These are phyloP conservation scores for Podospora conica DNA, from an alignment of 495 filamentous ascomycete genomes.

Conservation along the genomic window DNA sequence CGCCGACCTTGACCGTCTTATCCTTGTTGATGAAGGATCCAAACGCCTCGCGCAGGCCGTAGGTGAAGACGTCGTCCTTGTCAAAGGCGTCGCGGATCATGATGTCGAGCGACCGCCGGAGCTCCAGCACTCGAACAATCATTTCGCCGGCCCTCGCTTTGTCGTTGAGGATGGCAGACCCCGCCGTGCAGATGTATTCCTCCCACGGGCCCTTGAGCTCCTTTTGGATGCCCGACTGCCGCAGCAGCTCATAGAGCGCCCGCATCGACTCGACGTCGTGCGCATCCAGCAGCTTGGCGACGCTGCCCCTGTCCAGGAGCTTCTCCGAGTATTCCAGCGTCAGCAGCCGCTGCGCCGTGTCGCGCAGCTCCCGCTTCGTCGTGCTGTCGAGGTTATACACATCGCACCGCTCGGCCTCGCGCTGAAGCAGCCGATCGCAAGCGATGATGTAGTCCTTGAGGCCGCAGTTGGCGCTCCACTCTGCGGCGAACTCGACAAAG, in stretches of 20 bases:
- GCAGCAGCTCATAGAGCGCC: conserved; percentile 72
- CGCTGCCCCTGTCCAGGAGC: conserved; percentile 54
- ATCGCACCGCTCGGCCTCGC: conserved; percentile 68
- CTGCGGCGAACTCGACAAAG: conserved; percentile 58
- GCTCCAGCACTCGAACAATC: conserved; percentile 72
- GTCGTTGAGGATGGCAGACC: conserved; percentile 73
- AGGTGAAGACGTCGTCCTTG: conserved; percentile 64
- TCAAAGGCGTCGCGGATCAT: conserved; percentile 68
- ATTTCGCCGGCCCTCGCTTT: conserved; percentile 73
- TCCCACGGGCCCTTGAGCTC: conserved; percentile 67
- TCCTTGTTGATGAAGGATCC: conserved; percentile 84
- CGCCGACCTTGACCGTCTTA: conserved; percentile 83
- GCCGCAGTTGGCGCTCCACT: conserved; percentile 46
- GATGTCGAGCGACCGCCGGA: conserved; percentile 74
- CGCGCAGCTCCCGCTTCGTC: conserved; percentile 69
- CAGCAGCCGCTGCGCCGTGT: conserved; percentile 60
- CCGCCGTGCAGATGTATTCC: conserved; percentile 69
- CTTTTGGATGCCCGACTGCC: conserved; percentile 54
- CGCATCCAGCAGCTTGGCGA: conserved; percentile 62
- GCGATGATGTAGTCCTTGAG: conserved; percentile 66
- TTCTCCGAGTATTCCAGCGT: conserved; percentile 55
- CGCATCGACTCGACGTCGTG: conserved; percentile 60
- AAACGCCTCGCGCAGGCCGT: conserved; percentile 76
- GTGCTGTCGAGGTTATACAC: conserved; percentile 71
- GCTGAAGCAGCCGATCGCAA: conserved; percentile 57